These are phyloP conservation scores for Chiua virens DNA, from an alignment of 768 basidiomycete genomes.

Conservation along the genomic window DNA sequence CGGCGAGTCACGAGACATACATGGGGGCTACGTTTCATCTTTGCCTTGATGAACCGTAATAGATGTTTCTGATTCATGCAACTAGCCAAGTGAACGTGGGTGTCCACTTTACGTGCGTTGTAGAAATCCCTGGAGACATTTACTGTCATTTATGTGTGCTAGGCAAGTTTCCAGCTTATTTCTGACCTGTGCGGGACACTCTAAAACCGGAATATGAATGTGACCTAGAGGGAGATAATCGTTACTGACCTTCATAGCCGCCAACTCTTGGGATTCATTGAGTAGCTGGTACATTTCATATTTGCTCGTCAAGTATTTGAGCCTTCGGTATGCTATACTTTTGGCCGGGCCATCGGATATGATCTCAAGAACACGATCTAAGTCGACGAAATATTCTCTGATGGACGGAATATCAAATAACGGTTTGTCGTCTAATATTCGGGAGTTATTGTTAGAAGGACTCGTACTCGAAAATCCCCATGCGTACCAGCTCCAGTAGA, in stretches of 20 bases:
- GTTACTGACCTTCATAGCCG: constrained; percentile 87
- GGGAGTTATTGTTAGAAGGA: not conserved
- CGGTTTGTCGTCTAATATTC: constrained; percentile 47
- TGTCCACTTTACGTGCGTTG: constrained; percentile 97
- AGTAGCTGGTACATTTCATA: constrained; percentile 91
- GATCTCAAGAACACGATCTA: constrained; percentile 87
- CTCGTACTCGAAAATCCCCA: not conserved
- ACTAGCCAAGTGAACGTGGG: constrained; percentile 97
- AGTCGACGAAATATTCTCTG: constrained; percentile 93
- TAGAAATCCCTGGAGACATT: constrained; percentile 83
- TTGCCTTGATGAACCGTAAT: constrained; percentile 97
- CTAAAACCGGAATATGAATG: constrained; percentile 13
- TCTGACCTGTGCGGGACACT: constrained; percentile 34
- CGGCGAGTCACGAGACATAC: constrained; percentile 45
- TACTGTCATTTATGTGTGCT: constrained; percentile 1
- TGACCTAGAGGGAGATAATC: not conserved
- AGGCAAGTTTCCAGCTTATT: not conserved
- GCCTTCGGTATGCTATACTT: constrained; percentile 87
- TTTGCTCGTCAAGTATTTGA: constrained; percentile 91
- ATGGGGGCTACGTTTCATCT: constrained; percentile 87
- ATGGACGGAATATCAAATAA: constrained; percentile 80
- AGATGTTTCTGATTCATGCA: constrained; percentile 99
- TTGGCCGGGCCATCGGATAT: constrained; percentile 96
- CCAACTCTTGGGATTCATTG: constrained; percentile 91
- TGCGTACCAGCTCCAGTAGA: constrained; percentile 22